Percentiles rank a stretch among this genome's conserved stretches.
Conservation (phyloP, 495 filamentous ascomycete genomes). For the Lindgomyces ingoldianus region DNA sequence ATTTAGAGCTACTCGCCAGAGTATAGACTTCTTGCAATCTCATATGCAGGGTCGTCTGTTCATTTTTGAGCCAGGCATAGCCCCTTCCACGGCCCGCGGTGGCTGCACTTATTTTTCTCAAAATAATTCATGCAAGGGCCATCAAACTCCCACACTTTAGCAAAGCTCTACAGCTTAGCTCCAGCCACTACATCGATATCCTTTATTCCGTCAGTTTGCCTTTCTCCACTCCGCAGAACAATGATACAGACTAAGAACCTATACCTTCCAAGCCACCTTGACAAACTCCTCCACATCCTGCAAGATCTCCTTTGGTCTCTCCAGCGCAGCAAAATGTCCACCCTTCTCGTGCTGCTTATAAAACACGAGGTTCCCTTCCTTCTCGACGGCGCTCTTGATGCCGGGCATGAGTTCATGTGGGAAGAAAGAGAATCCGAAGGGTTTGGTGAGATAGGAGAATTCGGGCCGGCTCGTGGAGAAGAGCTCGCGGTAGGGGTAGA, state of each 20-base stretch:
- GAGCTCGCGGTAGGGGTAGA: conserved; percentile 58
- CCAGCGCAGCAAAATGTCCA: conserved; percentile 65
- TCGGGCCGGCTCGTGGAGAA: conserved; percentile 31
- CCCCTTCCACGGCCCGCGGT: too few relatives aligned
- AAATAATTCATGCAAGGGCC: too few relatives aligned
- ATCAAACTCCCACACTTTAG: too few relatives aligned
- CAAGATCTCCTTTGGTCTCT: conserved; percentile 56
- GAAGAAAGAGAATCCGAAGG: conserved; percentile 61
- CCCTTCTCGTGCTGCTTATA: conserved; percentile 54
- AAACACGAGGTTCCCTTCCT: conserved; percentile 53
- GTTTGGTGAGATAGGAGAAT: conserved; percentile 54
- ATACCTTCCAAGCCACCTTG: conserved; percentile 42
- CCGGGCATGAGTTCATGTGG: conserved; percentile 55
- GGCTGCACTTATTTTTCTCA: too few relatives aligned
- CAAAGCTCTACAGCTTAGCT: too few relatives aligned
- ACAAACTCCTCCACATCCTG: conserved; percentile 63
- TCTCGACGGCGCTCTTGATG: conserved; percentile 56
- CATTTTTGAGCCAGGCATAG: too few relatives aligned
- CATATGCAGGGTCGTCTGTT: too few relatives aligned
- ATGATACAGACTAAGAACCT: neutral
- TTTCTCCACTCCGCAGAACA: too few relatives aligned
- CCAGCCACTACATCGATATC: too few relatives aligned
- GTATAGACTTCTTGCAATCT: too few relatives aligned
- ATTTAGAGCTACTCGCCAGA: too few relatives aligned
- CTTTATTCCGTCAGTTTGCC: too few relatives aligned